These are phyloP conservation scores for Penicillium verhagenii DNA, from an alignment of 495 filamentous ascomycete genomes.

Conservation along the genomic window DNA sequence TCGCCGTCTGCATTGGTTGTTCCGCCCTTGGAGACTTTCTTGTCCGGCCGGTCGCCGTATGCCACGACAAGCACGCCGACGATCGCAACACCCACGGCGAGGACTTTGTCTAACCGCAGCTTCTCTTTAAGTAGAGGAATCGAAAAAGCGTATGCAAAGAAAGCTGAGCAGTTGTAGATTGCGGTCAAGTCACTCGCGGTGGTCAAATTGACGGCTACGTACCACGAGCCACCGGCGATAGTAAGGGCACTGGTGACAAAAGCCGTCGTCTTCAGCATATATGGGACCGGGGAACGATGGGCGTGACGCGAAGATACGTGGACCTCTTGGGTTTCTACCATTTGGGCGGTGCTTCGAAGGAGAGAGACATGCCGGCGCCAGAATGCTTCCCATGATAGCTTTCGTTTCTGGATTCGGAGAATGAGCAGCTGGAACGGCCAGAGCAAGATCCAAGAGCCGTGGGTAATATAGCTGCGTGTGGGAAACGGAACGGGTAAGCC, in stretches of 20 bases:
- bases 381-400: constrained; percentile 78
- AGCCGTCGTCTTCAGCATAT: constrained; percentile 74
- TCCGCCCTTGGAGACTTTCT: constrained; percentile 53
- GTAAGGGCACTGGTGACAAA: constrained; percentile 85
- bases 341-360: constrained; percentile 77
- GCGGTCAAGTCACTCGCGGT: constrained; percentile 90
- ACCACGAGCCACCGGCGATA: constrained; percentile 91
- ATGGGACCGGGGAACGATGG: constrained; percentile 61
- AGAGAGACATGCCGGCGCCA: constrained; percentile 77
- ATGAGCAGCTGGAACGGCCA: constrained; percentile 84
- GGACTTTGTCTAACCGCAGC: constrained; percentile 72
- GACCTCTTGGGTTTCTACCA: constrained; percentile 73
- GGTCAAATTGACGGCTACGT: constrained; percentile 89
- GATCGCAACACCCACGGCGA: constrained; percentile 83
- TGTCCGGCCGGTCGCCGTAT: constrained; percentile 67
- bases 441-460: constrained; percentile 86
- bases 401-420: constrained; percentile 68
- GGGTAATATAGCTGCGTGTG: constrained; percentile 72
- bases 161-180: constrained; percentile 98
- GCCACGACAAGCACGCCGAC: constrained; percentile 87
- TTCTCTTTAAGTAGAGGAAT: constrained; percentile 86
- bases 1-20: constrained; percentile 47
- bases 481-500: constrained; percentile 14
- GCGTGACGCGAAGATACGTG: constrained; percentile 47
- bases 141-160: constrained; percentile 96